Evolutionary conservation across 2,329 filamentous ascomycete genomes (phyloP), one percentile per base, ranked within the genome.

Genomic region (Xylariales sp.): DNA sequence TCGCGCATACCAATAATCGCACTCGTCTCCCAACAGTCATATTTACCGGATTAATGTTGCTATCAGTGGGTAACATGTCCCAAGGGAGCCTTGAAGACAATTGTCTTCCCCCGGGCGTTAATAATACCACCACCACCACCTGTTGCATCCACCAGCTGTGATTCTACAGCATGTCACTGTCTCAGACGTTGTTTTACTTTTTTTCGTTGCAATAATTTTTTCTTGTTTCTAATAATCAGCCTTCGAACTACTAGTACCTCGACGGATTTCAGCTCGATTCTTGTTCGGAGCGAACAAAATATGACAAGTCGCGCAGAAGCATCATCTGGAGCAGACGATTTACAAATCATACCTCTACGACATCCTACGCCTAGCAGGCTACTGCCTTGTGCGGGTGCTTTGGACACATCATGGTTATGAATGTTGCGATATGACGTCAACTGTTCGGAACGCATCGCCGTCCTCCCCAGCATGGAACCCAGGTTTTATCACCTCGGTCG

Each of bases 321-420:
- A 84, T 84, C 78, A 85, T 84, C 82, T 81, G 78, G 77, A 79
- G 78, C 81, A 84, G 81, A 80, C 81, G 80, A 84, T 84, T 84
- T 84, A 84, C 79, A 78, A 83, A 75, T 86, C 83, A 84, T 82
- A 80, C 79, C 80, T 85, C 84, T 82, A 79, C 79, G 81, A 84
- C 84, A 88, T 87, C 84, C 85, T 88, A 88, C 82, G 78, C 83
- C 81, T 78, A 77, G 76, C 79, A 79, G 79, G 81, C 80, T 83
- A 83, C 80, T 78, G 81, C 82, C 81, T 81, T 72, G 79, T 69
- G 71, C 77, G 81, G 81, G 84, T 82, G 83, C 81, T 83, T 88
- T 88, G 86, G 86, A 88, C 84, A 87, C 82, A 84, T 86, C 80
- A 87, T 87, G 83, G 79, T 87, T 87, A 87, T 82, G 82, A 80